Evolutionary conservation across 495 filamentous ascomycete genomes (phyloP), one percentile per base, ranked within the genome.

Genomic region (Haplographium delicatum): DNA sequence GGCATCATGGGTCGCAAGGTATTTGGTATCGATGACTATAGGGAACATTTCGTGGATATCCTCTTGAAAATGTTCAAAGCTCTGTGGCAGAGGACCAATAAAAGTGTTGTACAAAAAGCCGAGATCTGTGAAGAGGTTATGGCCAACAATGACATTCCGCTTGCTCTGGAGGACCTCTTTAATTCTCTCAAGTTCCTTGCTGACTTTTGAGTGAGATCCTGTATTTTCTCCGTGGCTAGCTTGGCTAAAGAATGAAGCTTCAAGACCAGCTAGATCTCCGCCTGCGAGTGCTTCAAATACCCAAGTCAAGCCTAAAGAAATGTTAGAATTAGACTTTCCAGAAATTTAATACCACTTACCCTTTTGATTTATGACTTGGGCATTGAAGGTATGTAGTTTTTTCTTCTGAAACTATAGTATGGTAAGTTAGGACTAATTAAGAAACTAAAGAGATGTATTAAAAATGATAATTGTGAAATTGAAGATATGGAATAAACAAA

Each of bases 61-160:
- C 2, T 59, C 34, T 30, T 79, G 69, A 59, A 90, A 90, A 22
- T 82, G 78, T 35, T 75, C 69, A 3, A 86, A 65, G 5, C 65
- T 75, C 10, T 73, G 65, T 3, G 86, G 88, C 7, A 94, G 67
- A 0, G 65, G 56, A 1, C 85, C 82, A 41, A 90, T 68, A 61
- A 91, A 93, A 49, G 74, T 79, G 22, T 69, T 61, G 60, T 83
- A 86, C 50, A 94, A 69, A 59, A 86, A 87, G 25, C 83, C 71
- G 18, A 94, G 62, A 62, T 94, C 89, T 3, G 72, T 75, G 52
- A 93, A 86, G 20, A 84, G 64, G 60, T 93, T 94, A 63, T 95
- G 87, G 0, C 86, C 86, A 8, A 91, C 76, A 6, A 91, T 56
- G 0, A 84, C 66, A 10, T 74, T 72, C 18, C 65, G 62, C 16